Evolutionary conservation across 352 stramenopile species (phyloP).

Genomic region (Globisporangium paddicum): DNA sequence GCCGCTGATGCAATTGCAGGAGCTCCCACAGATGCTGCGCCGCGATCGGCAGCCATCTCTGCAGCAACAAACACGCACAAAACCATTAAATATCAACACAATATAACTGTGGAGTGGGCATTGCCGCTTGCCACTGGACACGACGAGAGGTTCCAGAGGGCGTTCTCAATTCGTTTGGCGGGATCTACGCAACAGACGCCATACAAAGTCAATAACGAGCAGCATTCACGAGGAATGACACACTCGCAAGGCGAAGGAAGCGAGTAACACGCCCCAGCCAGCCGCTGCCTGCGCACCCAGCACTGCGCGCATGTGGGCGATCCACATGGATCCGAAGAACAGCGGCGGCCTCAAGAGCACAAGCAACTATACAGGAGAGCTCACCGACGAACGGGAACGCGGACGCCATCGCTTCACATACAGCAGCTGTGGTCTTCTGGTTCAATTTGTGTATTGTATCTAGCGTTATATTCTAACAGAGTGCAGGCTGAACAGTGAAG

Average conservation of each 20-base stretch:
- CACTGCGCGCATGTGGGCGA: background rate
- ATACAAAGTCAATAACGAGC: background rate
- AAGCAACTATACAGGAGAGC: background rate
- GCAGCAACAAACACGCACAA: background rate
- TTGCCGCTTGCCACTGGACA: background rate
- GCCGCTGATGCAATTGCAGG: slow-evolving; percentile 20
- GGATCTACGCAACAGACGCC: slow-evolving; percentile 14
- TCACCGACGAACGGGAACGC: slow-evolving; percentile 33
- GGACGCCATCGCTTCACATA: slow-evolving; percentile 21
- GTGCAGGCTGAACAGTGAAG: background rate
- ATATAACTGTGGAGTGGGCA: background rate
- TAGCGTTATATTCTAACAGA: too few species aligned
- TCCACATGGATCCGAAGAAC: background rate
- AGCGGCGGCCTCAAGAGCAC: background rate
- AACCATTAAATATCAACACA: too few species aligned
- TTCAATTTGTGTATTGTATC: background rate
- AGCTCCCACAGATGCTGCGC: slow-evolving; percentile 10
- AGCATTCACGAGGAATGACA: background rate
- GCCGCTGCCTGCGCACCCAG: background rate
- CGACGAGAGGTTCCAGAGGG: slow-evolving; percentile 18
- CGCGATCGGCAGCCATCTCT: background rate
- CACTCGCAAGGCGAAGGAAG: background rate
- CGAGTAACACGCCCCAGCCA: background rate
- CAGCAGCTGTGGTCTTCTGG: background rate
- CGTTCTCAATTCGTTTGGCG: slow-evolving; percentile 21